Percentiles rank a stretch among this genome's conserved stretches.
These are phyloP conservation scores for Besnoitia besnoiti DNA, from an alignment of 169 alveolate species.

Conservation along the genomic window DNA sequence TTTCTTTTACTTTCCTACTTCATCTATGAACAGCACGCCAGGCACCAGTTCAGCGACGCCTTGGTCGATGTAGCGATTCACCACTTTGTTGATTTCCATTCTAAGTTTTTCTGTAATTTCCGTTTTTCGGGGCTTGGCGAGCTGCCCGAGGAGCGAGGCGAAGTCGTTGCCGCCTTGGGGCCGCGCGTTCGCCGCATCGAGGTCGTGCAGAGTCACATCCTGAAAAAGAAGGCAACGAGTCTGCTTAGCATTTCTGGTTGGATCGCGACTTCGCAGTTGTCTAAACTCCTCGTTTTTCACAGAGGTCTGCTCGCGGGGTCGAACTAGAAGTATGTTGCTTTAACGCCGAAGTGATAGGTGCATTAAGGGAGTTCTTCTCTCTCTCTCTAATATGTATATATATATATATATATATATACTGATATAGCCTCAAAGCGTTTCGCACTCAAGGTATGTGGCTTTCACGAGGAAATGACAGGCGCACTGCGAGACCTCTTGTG, in stretches of 20 bases:
- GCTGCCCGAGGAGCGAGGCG: constrained; percentile 95
- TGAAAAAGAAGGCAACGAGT: constrained; percentile 72
- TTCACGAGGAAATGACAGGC: not conserved
- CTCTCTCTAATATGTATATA: not conserved
- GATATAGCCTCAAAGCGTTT: not conserved
- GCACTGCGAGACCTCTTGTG: not conserved
- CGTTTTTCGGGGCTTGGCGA: constrained; percentile 97
- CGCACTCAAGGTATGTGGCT: not conserved
- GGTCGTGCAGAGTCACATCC: constrained; percentile 99
- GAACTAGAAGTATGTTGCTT: too few relatives aligned
- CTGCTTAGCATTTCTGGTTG: not conserved
- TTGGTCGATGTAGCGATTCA: constrained; percentile 90
- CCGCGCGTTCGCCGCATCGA: constrained; percentile 99
- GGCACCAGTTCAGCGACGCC: constrained; percentile 99
- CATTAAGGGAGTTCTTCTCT: not conserved
- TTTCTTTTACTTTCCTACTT: constrained; percentile 83
- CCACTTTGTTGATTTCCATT: constrained; percentile 97
- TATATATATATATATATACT: too few relatives aligned
- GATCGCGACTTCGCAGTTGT: not conserved
- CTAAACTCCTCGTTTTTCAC: too few relatives aligned
- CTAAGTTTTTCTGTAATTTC: constrained; percentile 99
- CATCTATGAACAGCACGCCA: constrained; percentile 99
- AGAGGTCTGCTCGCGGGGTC: too few relatives aligned
- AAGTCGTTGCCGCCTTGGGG: constrained; percentile 95
- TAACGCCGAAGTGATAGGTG: not conserved